Base-by-base conservation (phyloP, 805 yeast genomes). In the Starmera dryadoides region DNA sequence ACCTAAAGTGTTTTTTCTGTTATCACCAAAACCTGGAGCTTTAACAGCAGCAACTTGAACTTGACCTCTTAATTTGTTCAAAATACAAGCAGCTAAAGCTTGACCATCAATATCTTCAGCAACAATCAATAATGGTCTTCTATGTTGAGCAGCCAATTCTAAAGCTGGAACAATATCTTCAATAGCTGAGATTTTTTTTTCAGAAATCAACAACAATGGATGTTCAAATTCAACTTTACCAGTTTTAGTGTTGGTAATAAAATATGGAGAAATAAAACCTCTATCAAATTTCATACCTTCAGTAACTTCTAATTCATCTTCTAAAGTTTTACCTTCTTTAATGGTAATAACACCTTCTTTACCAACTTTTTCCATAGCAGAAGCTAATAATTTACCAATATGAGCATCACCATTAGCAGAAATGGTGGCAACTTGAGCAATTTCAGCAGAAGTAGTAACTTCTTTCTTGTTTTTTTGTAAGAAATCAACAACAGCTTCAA, bases 11-110 rank as follows among this genome's bases (percentile, higher is more conserved):
- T 88, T 88, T 77, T 86, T 86, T 72, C 97, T 84, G 81, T 93
- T 89, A 73, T 93, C 98, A 65, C 98, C 98, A 58, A 91, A 93
- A 38, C 98, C 98, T 56, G 98, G 98, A 26, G 98, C 96, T 75
- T 89, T 91, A 50, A 93, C 96, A 53, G 93, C 94, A 62, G 93
- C 85, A 44, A 93, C 97, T 68, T 87, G 94, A 45, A 93, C 97
- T 73, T 91, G 98, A 52, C 97, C 97, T 72, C 97, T 85, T 60
- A 93, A 77, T 72, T 93, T 93, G 79, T 93, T 93, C 64, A 93
- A 76, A 55, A 93, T 83, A 69, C 98, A 88, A 49, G 97, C 97
- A 52, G 98, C 98, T 46, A 93, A 75, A 36, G 98, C 98, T 73
- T 93, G 98, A 55, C 98, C 98, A 55, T 91, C 98, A 44, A 93